These are phyloP conservation scores for Stagonosporopsis rhizophila DNA, from an alignment of 2,329 filamentous ascomycete species.

Conservation along the genomic window DNA sequence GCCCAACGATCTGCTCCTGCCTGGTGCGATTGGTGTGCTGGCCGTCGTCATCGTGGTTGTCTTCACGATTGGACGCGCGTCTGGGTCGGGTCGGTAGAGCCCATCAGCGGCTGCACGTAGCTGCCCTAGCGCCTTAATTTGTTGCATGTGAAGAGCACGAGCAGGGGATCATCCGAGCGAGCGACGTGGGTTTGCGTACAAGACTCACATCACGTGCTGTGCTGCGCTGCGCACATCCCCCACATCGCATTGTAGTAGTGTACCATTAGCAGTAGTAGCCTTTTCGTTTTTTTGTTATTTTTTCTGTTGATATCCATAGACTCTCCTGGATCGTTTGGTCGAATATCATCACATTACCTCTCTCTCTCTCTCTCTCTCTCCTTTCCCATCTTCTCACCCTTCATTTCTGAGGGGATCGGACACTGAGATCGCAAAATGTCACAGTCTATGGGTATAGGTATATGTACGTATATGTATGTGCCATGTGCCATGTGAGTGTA, in stretches of 20 bases:
- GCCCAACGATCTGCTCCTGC: constrained; percentile 90
- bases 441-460: no score
- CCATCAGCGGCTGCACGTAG: background rate
- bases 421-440: no score
- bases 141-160: no score
- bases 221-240: no score
- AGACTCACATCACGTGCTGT: no score
- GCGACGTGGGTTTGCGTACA: no score
- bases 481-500: no score
- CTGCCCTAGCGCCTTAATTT: no score
- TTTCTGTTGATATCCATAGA: constrained; percentile 16
- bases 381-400: background rate
- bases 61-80: constrained; percentile 81
- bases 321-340: constrained; percentile 10
- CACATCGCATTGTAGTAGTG: background rate
- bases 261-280: constrained; percentile 2
- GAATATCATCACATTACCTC: background rate
- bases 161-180: no score
- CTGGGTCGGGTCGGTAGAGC: constrained; percentile 56
- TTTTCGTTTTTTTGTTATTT: background rate
- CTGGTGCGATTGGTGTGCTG: constrained; percentile 92
- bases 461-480: no score
- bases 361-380: no score
- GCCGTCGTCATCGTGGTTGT: constrained; percentile 93
- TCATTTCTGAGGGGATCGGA: no score